Evolutionary conservation across 768 basidiomycete genomes (phyloP).

Genomic region (Lactifluus hygrophoroides): DNA sequence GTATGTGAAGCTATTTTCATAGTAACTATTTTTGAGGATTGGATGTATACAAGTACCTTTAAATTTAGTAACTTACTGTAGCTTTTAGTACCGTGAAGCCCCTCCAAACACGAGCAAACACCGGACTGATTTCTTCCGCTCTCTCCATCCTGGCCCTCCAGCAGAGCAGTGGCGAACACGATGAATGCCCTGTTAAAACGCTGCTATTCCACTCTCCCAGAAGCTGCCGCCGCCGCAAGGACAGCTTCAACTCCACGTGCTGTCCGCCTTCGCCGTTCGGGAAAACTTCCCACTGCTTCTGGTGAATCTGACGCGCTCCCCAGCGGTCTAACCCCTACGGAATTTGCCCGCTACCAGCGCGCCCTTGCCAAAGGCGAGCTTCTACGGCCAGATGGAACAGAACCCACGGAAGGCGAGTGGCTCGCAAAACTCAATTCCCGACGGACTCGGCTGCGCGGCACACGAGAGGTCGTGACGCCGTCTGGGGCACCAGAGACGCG

Average conservation of each 20-base stretch:
- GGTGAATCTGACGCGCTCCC: conserved; percentile 39
- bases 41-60: too few relatives aligned
- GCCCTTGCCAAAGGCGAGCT: conserved; percentile 46
- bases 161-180: not conserved
- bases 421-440: conserved; percentile 44
- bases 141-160: not conserved
- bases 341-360: conserved; percentile 53
- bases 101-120: conserved; percentile 3
- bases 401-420: conserved; percentile 50
- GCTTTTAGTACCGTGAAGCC: too few relatives aligned
- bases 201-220: conserved; percentile 35
- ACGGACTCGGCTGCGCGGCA: conserved; percentile 61
- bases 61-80: too few relatives aligned
- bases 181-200: conserved; percentile 35
- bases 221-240: conserved; percentile 40
- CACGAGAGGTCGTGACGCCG: conserved; percentile 31
- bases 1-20: conserved; percentile 32
- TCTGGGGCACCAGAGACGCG: conserved; percentile 37
- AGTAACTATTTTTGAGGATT: not conserved
- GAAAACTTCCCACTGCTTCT: conserved; percentile 35
- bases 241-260: conserved; percentile 67
- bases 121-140: not conserved
- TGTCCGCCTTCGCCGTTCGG: conserved; percentile 57
- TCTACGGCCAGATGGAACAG: conserved; percentile 24
- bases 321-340: conserved; percentile 57